Evolutionary conservation across 1,139 yeast species (phyloP), one percentile per base, ranked within the genome.

Genomic region (Nakaseomyces nivariensis): DNA sequence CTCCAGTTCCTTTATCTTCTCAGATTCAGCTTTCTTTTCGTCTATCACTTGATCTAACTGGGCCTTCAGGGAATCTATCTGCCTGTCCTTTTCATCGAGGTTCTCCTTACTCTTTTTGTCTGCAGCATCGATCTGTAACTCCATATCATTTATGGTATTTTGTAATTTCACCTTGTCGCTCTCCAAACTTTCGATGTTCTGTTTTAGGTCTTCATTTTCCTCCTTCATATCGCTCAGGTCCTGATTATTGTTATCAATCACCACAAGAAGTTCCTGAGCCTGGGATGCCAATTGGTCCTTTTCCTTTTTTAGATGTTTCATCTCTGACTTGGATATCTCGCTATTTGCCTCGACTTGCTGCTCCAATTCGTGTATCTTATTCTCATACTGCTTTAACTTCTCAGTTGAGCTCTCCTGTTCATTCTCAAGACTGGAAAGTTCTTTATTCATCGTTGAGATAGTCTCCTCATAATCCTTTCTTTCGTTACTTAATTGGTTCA

Each of bases 331-430:
- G 25, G 59, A 54, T 54, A 24, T 56, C 46, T 37, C 66, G 47
- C 49, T 50, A 25, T 46, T 52, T 13, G 49, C 52, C 49, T 62
- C 62, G 3, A 64, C 49, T 47, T 62, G 54, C 4, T 50, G 52
- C 41, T 60, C 61, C 44, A 59, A 47, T 27, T 50, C 56, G 36
- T 57, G 63, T 32, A 58, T 50, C 44, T 51, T 46, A 5, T 46
- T 42, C 43, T 57, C 59, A 37, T 61, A 52, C 22, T 53, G 48
- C 13, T 50, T 34, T 24, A 56, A 68, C 33, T 81, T 78, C 43
- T 66, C 70, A 24, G 82, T 76, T 44, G 85, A 66, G 46, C 77
- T 69, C 54, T 84, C 90, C 60, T 87, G 79, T 62, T 87, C 95
- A 38, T 71, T 71, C 56, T 82, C 85, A 52, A 85, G 67, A 44